Base-by-base conservation (phyloP, 1,139 yeast species). In the Geotrichum reessii region DNA sequence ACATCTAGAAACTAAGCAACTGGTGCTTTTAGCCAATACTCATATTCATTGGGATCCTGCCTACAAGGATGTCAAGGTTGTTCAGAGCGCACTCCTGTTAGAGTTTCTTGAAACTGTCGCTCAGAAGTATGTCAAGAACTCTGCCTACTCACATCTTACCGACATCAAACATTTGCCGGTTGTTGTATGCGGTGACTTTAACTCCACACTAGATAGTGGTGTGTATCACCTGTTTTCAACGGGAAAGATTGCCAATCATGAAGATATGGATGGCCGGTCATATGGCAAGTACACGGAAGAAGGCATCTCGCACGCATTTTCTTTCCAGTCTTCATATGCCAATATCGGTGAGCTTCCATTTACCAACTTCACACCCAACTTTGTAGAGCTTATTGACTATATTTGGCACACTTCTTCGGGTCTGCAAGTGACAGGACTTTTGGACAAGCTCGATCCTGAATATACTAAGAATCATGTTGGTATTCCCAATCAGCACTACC, bases 31-130 rank as follows among this genome's bases (percentile, higher is more conserved):
- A 51, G 91, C 87, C 2, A 93, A 92, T 67, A 59, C 99, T 0
- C 99, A 95, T 78, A 82, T 93, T 72, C 97, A 92, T 73, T 95
- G 99, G 98, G 98, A 93, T 75, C 99, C 99, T 9, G 91, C 90
- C 53, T 89, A 85, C 71, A 89, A 90, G 71, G 99, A 95, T 75
- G 99, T 95, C 61, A 95, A 95, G 74, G 92, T 97, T 8, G 86
- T 95, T 74, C 99, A 95, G 77, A 93, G 89, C 58, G 97, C 97
- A 53, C 86, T 93, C 52, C 77, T 95, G 64, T 76, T 95, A 70
- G 98, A 93, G 69, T 97, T 93, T 73, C 75, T 93, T 67, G 95
- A 90, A 69, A 75, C 75, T 1, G 73, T 86, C 50, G 74, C 83
- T 56, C 81, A 81, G 68, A 84, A 81, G 63, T 78, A 81, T 59